Base-by-base conservation (phyloP, 257 asterid genomes). In the Nicotiana knightiana region DNA sequence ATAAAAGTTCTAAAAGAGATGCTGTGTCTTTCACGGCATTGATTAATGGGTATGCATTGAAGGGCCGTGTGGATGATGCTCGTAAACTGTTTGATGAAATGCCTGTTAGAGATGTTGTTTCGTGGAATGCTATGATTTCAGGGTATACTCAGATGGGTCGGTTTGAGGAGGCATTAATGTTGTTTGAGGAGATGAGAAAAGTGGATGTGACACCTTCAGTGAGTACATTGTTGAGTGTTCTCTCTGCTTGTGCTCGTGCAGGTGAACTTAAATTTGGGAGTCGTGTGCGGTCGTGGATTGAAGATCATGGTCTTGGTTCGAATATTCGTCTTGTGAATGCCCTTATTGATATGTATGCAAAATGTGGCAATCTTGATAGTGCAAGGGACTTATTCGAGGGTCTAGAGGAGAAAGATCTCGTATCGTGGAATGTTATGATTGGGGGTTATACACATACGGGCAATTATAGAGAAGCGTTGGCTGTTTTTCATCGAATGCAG, bases 391-490 rank as follows among this genome's bases (percentile, higher is more conserved):
- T 86, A 57, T 86, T 84, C 48, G 87, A 84, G 62, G 81, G 77
- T 30, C 5, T 81, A 35, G 77, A 63, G 61, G 65, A 15, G 26
- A 86, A 61, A 67, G 85, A 79, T 61, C 24, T 84, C 2, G 77
- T 86, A 9, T 81, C 87, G 0, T 86, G 87, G 89, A 86, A 81
- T 84, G 87, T 84, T 62, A 86, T 86, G 89, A 79, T 84, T 18
- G 87, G 89, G 18, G 86, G 87, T 48, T 84, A 79, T 80, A 71
- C 87, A 9, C 84, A 82, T 55, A 1, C 3, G 48, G 55, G 87
- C 13, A 7, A 30, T 21, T 82, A 82, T 21, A 82, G 67, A 78
- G 87, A 86, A 57, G 86, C 86, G 5, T 82, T 86, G 81, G 61
- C 51, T 61, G 35, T 86, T 70, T 86, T 86, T 65, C 84, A 77